Conservation (phyloP, 2,329 filamentous ascomycete species). For the Nothophaeocryptopus gaeumannii region DNA sequence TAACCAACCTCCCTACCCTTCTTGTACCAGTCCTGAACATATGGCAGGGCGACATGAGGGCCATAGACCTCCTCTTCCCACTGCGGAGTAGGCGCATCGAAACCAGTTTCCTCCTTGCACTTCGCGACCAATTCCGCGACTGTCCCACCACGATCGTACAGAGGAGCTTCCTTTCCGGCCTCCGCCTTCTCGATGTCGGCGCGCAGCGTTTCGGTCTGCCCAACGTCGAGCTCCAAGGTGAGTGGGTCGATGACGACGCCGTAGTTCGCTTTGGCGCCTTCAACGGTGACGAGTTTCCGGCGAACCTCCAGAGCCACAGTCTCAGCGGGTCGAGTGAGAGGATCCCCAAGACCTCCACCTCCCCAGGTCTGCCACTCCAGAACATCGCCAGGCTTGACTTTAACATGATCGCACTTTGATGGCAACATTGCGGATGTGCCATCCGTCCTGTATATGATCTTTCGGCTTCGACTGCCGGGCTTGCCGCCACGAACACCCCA, state of each 20-base stretch:
- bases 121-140: slow-evolving; percentile 24
- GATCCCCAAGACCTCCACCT: slow-evolving; percentile 25
- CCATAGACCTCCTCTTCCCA: slow-evolving; percentile 29
- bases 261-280: slow-evolving; percentile 24
- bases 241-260: slow-evolving; percentile 23
- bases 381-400: slow-evolving; percentile 27
- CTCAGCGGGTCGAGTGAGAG: slow-evolving; percentile 24
- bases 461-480: slow-evolving; percentile 26
- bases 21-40: slow-evolving; percentile 28
- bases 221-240: slow-evolving; percentile 23
- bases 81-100: slow-evolving; percentile 24
- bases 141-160: slow-evolving; percentile 27
- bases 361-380: slow-evolving; percentile 30
- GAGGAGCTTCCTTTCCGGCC: slow-evolving; percentile 21
- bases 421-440: slow-evolving; percentile 19
- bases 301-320: slow-evolving; percentile 27
- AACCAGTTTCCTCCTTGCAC: slow-evolving; percentile 26
- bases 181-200: slow-evolving; percentile 27
- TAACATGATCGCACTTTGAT: slow-evolving; percentile 28
- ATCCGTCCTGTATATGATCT: slow-evolving; percentile 22
- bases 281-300: slow-evolving; percentile 24
- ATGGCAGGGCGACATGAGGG: slow-evolving; percentile 26
- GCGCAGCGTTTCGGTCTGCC: slow-evolving; percentile 22
- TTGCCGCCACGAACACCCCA: slow-evolving; percentile 29
- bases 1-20: slow-evolving; percentile 23